phyloP scores from a whole-genome alignment of 768 basidiomycete species.

The Coprinopsis sp. region DNA sequence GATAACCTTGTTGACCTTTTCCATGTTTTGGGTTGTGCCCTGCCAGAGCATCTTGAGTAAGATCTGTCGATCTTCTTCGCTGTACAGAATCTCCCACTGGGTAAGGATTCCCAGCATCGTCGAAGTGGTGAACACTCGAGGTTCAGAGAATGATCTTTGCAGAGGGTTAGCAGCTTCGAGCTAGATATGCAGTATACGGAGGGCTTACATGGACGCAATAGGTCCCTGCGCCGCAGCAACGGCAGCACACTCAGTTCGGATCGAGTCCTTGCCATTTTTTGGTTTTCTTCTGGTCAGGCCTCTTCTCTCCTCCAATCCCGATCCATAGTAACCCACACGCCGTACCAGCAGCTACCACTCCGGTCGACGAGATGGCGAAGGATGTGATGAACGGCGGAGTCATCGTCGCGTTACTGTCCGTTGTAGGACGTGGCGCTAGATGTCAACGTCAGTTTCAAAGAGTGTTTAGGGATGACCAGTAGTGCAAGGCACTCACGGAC shows the following conservation, averaged over 20 bases:
- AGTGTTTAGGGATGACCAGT: too few species aligned
- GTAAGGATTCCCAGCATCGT: slow-evolving; percentile 59
- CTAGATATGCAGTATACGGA: background rate
- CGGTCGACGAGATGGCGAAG: slow-evolving; percentile 51
- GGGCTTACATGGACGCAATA: slow-evolving; percentile 60
- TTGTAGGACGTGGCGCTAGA: slow-evolving; percentile 31
- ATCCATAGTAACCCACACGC: slow-evolving; percentile 74
- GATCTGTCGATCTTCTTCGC: slow-evolving; percentile 33
- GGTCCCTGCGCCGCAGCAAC: slow-evolving; percentile 66
- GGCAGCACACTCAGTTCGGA: slow-evolving; percentile 37
- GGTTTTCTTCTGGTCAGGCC: slow-evolving; percentile 40
- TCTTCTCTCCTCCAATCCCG: slow-evolving; percentile 66
- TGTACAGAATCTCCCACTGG: slow-evolving; percentile 42
- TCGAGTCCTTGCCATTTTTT: slow-evolving; percentile 74
- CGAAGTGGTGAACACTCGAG: slow-evolving; percentile 45
- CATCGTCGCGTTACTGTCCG: slow-evolving; percentile 48
- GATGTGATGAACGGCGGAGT: slow-evolving; percentile 75
- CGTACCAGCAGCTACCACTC: slow-evolving; percentile 63
- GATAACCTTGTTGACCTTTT: slow-evolving; percentile 65
- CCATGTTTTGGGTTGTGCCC: slow-evolving; percentile 34
- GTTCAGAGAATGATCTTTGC: slow-evolving; percentile 41
- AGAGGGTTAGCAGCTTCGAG: slow-evolving; percentile 2
- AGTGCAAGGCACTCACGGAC: slow-evolving; percentile 40
- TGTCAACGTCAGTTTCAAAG: background rate
- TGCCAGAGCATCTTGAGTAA: slow-evolving; percentile 43